Conservation (phyloP, 75 land plant genomes). For the Picea sitchensis region DNA sequence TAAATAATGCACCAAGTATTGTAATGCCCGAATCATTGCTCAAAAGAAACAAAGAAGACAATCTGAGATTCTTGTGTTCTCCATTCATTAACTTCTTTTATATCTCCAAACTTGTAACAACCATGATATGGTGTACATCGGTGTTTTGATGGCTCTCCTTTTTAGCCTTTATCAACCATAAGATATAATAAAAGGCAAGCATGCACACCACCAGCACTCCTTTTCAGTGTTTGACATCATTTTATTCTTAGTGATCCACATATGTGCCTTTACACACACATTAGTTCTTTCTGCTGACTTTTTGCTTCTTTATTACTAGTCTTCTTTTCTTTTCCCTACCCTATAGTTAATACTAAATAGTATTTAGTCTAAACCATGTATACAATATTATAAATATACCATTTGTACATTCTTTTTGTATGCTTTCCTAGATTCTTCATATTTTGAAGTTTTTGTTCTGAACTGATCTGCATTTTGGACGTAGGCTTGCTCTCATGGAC, state of each 20-base stretch:
- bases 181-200: too few species aligned
- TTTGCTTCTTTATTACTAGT: not conserved
- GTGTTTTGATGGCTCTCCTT: too few species aligned
- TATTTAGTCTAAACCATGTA: not conserved
- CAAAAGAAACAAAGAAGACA: not conserved
- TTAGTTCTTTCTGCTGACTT: not conserved
- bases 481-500: conserved; percentile 48
- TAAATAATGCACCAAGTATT: too few species aligned
- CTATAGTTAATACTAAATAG: not conserved
- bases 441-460: not conserved
- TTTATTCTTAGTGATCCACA: too few species aligned
- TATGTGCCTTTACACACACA: too few species aligned
- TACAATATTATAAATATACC: not conserved
- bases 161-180: too few species aligned
- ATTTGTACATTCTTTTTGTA: not conserved
- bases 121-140: too few species aligned
- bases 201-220: too few species aligned
- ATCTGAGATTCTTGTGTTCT: not conserved
- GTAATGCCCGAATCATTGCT: not conserved
- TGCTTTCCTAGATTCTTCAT: not conserved
- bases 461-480: not conserved
- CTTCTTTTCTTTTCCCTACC: not conserved
- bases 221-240: too few species aligned
- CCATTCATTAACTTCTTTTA: too few species aligned
- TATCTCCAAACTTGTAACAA: too few species aligned